Evolutionary conservation across 495 filamentous ascomycete species (phyloP).

Genomic region (Thermothielavioides terrestris): DNA sequence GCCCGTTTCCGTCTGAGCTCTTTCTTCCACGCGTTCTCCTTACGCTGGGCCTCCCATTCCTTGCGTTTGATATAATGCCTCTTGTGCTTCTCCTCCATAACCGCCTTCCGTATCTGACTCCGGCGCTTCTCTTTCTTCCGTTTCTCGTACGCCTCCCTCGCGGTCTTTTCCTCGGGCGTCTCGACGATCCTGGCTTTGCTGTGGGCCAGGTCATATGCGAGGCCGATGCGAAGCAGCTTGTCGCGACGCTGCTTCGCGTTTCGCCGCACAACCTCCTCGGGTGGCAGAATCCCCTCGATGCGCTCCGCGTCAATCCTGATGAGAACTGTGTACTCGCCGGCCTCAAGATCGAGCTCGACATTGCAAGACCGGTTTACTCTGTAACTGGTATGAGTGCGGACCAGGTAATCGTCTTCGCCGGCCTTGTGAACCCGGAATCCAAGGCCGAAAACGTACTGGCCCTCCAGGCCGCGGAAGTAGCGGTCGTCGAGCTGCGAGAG

Average conservation of each 20-base stretch:
- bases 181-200: constrained; percentile 63
- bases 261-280: constrained; percentile 60
- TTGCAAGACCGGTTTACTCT: constrained; percentile 71
- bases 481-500: constrained; percentile 77
- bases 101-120: constrained; percentile 25
- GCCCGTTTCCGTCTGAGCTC: constrained; percentile 27
- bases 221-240: constrained; percentile 74
- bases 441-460: constrained; percentile 71
- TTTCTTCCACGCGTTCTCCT: constrained; percentile 10
- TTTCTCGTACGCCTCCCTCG: constrained; percentile 32
- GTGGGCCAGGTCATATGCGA: constrained; percentile 78
- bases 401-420: constrained; percentile 74
- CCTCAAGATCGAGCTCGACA: constrained; percentile 71
- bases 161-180: constrained; percentile 54
- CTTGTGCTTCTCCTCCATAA: constrained; percentile 23
- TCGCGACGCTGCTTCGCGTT: constrained; percentile 58
- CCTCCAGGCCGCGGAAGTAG: constrained; percentile 75
- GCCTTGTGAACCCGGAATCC: constrained; percentile 77
- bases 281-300: constrained; percentile 37
- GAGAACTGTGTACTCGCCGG: constrained; percentile 70
- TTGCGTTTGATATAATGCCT: constrained; percentile 11
- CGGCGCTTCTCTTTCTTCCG: constrained; percentile 43
- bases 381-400: constrained; percentile 63
- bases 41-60: constrained; percentile 3
- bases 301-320: constrained; percentile 70